Conservation (phyloP, 305 asterid species). For the Solanum aculeatissimum region DNA sequence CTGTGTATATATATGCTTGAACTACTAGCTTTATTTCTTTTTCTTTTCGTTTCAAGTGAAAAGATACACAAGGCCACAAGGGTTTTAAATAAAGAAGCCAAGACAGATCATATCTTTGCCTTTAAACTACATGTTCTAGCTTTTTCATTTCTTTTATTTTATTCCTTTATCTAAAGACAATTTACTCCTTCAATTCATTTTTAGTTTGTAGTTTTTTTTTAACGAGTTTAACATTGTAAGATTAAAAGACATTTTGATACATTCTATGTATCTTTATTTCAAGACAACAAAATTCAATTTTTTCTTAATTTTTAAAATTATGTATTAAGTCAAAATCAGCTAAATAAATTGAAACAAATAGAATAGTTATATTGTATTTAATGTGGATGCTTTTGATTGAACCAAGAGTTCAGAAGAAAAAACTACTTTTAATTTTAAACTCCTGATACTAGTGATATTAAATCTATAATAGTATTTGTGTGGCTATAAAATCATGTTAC, state of each 20-base stretch:
- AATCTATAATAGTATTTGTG: neutral
- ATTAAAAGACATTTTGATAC: no score
- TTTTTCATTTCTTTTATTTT: neutral
- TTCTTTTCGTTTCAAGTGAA: neutral
- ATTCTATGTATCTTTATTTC: neutral
- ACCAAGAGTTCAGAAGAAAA: neutral
- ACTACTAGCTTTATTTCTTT: neutral
- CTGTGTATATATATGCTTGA: neutral
- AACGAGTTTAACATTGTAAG: no score
- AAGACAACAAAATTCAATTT: neutral
- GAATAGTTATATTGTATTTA: neutral
- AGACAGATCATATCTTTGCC: neutral
- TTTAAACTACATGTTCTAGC: neutral
- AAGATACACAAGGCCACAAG: neutral
- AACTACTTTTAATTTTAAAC: neutral
- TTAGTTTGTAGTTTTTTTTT: no score
- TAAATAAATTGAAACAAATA: neutral
- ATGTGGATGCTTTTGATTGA: neutral
- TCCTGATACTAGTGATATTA: neutral
- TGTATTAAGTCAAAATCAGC: neutral
- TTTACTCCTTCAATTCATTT: neutral
- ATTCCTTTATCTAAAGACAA: neutral
- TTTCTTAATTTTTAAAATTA: neutral
- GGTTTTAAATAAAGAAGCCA: slow-evolving; percentile 9
- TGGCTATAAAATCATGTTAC: neutral